Conservation (phyloP, 2,329 filamentous ascomycete species). For the Westerdykella sp. region DNA sequence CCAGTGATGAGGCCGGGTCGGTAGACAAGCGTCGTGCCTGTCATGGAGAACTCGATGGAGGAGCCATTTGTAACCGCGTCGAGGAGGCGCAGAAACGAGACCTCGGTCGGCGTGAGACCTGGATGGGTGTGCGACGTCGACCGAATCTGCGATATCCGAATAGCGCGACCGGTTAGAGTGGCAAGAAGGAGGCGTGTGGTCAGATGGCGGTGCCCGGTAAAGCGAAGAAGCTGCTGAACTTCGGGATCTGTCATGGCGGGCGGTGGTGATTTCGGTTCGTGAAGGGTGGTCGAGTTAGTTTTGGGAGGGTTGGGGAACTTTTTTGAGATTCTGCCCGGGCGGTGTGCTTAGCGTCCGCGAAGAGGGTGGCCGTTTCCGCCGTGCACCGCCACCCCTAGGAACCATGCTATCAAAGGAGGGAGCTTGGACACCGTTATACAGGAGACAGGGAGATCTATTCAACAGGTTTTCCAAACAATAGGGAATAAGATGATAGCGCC, state of each 20-base stretch:
- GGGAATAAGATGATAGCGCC: no score
- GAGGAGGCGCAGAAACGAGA: conserved; percentile 91
- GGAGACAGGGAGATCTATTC: no score
- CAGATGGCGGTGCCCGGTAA: conserved; percentile 79
- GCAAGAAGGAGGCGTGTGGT: conserved; percentile 79
- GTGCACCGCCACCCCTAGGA: no score
- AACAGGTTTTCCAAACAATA: no score
- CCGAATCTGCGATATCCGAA: conserved; percentile 93
- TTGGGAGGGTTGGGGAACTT: conserved; percentile 5
- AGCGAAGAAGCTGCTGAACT: conserved; percentile 53
- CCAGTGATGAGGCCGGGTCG: conserved; percentile 89
- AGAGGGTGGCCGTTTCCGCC: no score
- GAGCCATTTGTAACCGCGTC: conserved; percentile 94
- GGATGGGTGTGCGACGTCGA: conserved; percentile 78
- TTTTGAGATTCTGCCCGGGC: conserved; percentile 10
- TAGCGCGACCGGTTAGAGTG: conserved; percentile 79
- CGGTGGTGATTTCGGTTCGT: background rate
- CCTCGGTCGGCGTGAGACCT: conserved; percentile 84
- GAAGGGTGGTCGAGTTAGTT: background rate
- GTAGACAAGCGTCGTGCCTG: conserved; percentile 87
- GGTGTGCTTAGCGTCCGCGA: conserved; percentile 4
- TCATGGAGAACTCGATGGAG: conserved; percentile 92
- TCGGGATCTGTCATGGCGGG: background rate
- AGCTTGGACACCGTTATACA: no score
- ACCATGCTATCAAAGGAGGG: no score